Percentiles rank a stretch among this genome's conserved stretches.
These are phyloP conservation scores for Rhizophora mangle DNA, from an alignment of 345 rosid species.

Conservation along the genomic window DNA sequence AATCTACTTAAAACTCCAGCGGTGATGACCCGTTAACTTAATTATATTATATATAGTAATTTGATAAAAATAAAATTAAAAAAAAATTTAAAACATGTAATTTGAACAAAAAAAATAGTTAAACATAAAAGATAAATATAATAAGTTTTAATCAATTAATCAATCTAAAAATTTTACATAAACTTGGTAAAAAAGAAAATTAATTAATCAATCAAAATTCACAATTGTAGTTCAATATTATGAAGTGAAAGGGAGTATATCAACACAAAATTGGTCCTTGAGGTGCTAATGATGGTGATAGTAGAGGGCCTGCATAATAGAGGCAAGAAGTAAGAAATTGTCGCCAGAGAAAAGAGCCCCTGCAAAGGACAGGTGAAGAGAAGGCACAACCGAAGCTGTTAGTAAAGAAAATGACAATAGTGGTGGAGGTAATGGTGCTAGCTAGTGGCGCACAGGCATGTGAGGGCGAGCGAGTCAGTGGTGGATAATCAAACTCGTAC, in stretches of 20 bases:
- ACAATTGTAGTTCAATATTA: neutral
- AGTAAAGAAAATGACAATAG: constrained; percentile 10
- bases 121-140: neutral
- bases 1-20: too few species aligned
- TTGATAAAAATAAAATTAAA: too few species aligned
- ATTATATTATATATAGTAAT: too few species aligned
- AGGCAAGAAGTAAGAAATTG: too few species aligned
- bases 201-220: neutral
- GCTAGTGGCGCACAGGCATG: constrained; percentile 33
- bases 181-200: too few species aligned
- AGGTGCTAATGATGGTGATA: too few species aligned
- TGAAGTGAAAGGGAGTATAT: constrained; percentile 11
- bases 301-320: too few species aligned
- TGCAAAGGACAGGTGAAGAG: constrained; percentile 27
- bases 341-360: constrained; percentile 8
- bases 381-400: constrained; percentile 28
- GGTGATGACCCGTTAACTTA: too few species aligned
- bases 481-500: constrained; percentile 46
- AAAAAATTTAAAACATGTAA: too few species aligned
- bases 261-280: too few species aligned
- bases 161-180: neutral
- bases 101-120: too few species aligned
- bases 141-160: neutral
- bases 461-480: constrained; percentile 24
- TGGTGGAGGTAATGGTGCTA: constrained; percentile 13